phyloP scores from a whole-genome alignment of 495 filamentous ascomycete species.

The Podospora pseudoanserina region DNA sequence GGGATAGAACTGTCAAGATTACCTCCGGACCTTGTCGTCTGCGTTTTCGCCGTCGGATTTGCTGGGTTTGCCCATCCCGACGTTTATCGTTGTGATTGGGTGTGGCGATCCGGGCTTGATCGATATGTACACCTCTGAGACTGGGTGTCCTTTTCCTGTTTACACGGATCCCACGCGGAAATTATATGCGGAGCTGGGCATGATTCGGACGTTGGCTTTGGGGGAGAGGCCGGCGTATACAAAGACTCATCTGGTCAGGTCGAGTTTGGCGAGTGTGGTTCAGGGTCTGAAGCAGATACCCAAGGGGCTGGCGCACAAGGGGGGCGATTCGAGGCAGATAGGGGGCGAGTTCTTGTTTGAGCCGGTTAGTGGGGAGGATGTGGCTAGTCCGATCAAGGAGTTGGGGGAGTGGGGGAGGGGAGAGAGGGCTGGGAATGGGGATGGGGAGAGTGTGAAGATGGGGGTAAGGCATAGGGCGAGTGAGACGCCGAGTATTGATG shows the following conservation, averaged over 20 bases:
- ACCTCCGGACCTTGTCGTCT: slow-evolving; percentile 59
- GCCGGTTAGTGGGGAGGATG: slow-evolving; percentile 29
- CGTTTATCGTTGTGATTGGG: slow-evolving; percentile 69
- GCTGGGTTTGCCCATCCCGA: slow-evolving; percentile 51
- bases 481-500: slow-evolving; percentile 27
- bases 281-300: slow-evolving; percentile 55
- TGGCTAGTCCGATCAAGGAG: slow-evolving; percentile 32
- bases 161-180: slow-evolving; percentile 70
- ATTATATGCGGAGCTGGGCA: slow-evolving; percentile 69
- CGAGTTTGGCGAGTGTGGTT: slow-evolving; percentile 48
- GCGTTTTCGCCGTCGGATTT: slow-evolving; percentile 57
- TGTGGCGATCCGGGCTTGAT: slow-evolving; percentile 76
- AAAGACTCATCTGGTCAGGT: slow-evolving; percentile 44
- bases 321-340: slow-evolving; percentile 65
- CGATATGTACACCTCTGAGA: slow-evolving; percentile 58
- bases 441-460: not conserved
- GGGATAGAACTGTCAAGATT: slow-evolving; percentile 66
- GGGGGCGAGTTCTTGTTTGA: slow-evolving; percentile 87
- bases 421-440: not conserved
- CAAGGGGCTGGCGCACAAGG: slow-evolving; percentile 55
- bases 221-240: slow-evolving; percentile 68
- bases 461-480: slow-evolving; percentile 6
- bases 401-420: slow-evolving; percentile 4
- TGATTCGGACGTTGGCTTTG: slow-evolving; percentile 60
- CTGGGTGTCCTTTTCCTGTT: slow-evolving; percentile 70